Base-by-base conservation (phyloP, 257 asterid genomes). In the Oldenlandia corymbosa region DNA sequence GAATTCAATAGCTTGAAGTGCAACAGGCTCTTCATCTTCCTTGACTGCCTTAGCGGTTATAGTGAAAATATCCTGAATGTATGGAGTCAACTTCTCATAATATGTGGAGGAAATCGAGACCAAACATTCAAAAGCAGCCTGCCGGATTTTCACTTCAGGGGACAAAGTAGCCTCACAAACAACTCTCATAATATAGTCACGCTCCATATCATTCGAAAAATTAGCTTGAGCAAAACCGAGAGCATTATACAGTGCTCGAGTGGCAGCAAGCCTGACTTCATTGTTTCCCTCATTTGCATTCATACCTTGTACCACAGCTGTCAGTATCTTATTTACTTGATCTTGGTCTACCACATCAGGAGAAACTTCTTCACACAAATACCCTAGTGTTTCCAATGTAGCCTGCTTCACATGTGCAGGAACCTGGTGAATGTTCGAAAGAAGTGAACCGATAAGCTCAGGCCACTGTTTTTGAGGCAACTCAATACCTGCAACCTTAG, bases 391-490 rank as follows among this genome's bases (percentile, higher is more conserved):
- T 68, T 88, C 96, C 37, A 88, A 78, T 28, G 91, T 79, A 37
- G 96, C 94, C 76, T 88, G 96, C 82, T 88, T 88, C 48, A 81
- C 82, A 75, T 85, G 94, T 46, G 82, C 80, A 8, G 91, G 86
- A 59, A 81, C 86, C 76, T 88, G 94, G 68, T 85, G 89, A 81
- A 82, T 73, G 67, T 80, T 88, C 32, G 94, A 80, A 52, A 88
- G 71, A 39, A 88, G 89, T 39, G 90, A 75, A 37, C 85, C 94
- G 52, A 88, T 79, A 60, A 88, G 83, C 74, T 88, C 96, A 20
- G 96, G 96, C 96, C 96, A 85, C 68, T 85, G 91, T 72, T 88
- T 85, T 57, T 86, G 95, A 0, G 96, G 96, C 72, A 88, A 71
- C 73, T 88, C 95, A 72, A 88, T 85, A 41, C 92, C 86, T 16